Percentiles rank a stretch among this genome's conserved stretches.
Evolutionary conservation across 1,139 yeast species (phyloP).

Genomic region (Wickerhamomyces sp.): DNA sequence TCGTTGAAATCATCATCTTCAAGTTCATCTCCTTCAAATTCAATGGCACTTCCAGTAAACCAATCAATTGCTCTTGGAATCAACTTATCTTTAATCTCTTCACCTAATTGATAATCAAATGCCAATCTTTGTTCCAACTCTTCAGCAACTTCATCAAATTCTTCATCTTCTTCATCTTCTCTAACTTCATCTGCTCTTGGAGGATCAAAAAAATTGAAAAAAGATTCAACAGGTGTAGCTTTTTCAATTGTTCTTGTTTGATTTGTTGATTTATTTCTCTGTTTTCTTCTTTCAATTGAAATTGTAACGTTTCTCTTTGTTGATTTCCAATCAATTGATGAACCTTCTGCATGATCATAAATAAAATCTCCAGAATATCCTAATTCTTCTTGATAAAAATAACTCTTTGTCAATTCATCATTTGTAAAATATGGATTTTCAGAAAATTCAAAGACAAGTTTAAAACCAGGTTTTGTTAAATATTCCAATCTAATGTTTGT

Average conservation of each 20-base stretch:
- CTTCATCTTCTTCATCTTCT: slow-evolving; percentile 43
- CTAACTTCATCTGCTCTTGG: slow-evolving; percentile 61
- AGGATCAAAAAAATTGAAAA: slow-evolving; percentile 93
- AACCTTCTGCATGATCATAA: slow-evolving; percentile 95
- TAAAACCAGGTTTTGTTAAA: slow-evolving; percentile 80
- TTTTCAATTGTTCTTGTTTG: slow-evolving; percentile 96
- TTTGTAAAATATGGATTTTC: slow-evolving; percentile 79
- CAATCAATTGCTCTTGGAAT: slow-evolving; percentile 96
- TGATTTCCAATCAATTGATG: slow-evolving; percentile 77
- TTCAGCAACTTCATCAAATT: slow-evolving; percentile 51
- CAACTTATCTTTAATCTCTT: slow-evolving; percentile 90
- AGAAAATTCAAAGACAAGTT: slow-evolving; percentile 73
- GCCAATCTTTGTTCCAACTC: slow-evolving; percentile 84
- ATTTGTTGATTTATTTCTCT: slow-evolving; percentile 94
- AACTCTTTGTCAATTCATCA: slow-evolving; percentile 70
- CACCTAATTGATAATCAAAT: slow-evolving; percentile 93
- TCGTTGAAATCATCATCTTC: slow-evolving; percentile 45
- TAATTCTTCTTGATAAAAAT: slow-evolving; percentile 89
- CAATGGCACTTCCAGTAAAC: slow-evolving; percentile 97
- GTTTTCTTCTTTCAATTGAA: slow-evolving; percentile 89
- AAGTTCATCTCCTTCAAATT: slow-evolving; percentile 47
- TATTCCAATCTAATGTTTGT: slow-evolving; percentile 76
- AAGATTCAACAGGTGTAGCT: slow-evolving; percentile 86
- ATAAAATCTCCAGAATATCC: slow-evolving; percentile 96
- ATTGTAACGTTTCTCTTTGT: slow-evolving; percentile 83